A percentile compares a stretch with the other conserved stretches of the same genome.
phyloP scores from a whole-genome alignment of 78 protist genomes.

The Guillardia theta region DNA sequence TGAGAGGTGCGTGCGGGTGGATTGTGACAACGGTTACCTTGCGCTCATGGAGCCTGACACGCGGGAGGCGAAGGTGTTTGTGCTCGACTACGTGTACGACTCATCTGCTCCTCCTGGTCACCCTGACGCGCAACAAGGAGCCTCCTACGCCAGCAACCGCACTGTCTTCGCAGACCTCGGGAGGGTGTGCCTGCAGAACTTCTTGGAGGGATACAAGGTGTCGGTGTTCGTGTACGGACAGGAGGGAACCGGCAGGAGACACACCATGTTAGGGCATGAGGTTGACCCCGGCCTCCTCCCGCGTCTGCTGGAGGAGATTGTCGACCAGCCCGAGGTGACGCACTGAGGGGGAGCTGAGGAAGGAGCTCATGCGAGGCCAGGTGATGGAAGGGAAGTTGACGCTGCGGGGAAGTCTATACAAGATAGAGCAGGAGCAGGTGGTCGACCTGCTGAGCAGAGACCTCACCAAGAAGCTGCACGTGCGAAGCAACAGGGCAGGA shows the following conservation, averaged over 20 bases:
- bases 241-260: neutral
- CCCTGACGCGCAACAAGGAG: neutral
- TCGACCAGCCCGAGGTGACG: neutral
- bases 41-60: slow-evolving; percentile 15
- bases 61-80: slow-evolving; percentile 18
- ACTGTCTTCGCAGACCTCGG: neutral
- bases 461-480: too few relatives aligned
- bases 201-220: neutral
- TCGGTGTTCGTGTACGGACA: neutral
- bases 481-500: too few relatives aligned
- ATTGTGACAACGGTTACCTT: too few relatives aligned
- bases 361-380: too few relatives aligned
- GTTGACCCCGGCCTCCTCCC: neutral
- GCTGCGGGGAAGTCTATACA: neutral
- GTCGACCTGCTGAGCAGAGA: neutral
- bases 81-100: neutral
- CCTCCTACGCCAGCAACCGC: neutral
- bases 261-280: neutral
- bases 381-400: neutral
- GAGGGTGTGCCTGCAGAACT: neutral
- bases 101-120: slow-evolving; percentile 16
- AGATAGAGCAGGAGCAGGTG: neutral
- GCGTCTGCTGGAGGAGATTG: neutral
- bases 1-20: neutral
- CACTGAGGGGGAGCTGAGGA: too few relatives aligned